Conservation (phyloP, 805 yeast genomes). For the Saturnispora bothae region DNA sequence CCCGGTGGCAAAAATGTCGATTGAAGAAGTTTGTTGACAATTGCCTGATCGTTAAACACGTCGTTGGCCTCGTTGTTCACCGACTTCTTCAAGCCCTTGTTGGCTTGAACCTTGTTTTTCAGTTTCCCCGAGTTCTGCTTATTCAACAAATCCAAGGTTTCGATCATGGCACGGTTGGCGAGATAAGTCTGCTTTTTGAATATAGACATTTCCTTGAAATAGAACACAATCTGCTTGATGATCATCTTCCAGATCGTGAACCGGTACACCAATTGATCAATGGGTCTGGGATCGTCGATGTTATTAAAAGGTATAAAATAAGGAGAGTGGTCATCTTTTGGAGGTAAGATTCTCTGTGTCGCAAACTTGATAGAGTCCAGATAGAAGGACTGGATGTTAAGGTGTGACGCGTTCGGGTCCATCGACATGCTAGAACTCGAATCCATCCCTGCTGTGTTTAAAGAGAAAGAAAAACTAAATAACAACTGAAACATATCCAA, state of each 20-base stretch:
- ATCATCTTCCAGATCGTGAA: constrained; percentile 50
- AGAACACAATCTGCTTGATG: constrained; percentile 41
- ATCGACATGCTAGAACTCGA: no score
- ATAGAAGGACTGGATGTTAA: constrained; percentile 12
- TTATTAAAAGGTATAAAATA: constrained; percentile 25
- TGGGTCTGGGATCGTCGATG: constrained; percentile 27
- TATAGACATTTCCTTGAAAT: constrained; percentile 39
- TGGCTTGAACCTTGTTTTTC: constrained; percentile 16
- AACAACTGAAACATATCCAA: no score
- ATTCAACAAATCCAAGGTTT: constrained; percentile 28
- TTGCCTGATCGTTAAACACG: not conserved
- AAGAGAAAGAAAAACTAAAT: no score
- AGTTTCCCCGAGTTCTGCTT: constrained; percentile 25
- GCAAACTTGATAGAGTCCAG: constrained; percentile 12
- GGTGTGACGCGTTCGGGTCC: constrained; percentile 4
- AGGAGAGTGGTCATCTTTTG: constrained; percentile 26
- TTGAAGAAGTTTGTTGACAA: constrained; percentile 38
- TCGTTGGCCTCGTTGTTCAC: constrained; percentile 14
- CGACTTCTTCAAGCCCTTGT: constrained; percentile 18
- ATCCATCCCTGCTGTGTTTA: no score
- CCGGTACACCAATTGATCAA: constrained; percentile 42
- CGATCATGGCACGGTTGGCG: constrained; percentile 41
- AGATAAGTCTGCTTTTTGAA: constrained; percentile 38
- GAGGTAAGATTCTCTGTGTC: constrained; percentile 23
- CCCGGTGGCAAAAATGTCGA: constrained; percentile 31